Evolutionary conservation across 441 rosid species (phyloP).

Genomic region (Pelargonium cotyledonis): DNA sequence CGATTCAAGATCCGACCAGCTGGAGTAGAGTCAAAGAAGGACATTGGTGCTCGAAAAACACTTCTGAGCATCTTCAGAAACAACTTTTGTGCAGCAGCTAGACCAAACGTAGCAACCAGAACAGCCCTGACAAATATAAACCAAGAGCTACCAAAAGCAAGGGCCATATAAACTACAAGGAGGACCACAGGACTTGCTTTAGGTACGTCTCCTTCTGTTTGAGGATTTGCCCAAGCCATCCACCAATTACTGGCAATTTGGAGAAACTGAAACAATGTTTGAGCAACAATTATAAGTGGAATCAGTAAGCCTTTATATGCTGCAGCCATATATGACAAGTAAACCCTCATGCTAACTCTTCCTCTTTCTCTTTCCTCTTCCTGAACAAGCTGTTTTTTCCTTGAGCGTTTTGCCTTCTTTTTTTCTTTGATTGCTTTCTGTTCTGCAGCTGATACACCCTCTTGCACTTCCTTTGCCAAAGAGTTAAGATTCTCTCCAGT

Average conservation of each 20-base stretch:
- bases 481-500: constrained; percentile 52
- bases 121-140: constrained; percentile 95
- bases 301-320: constrained; percentile 89
- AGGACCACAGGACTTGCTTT: constrained; percentile 80
- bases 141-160: constrained; percentile 98
- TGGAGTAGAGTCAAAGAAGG: constrained; percentile 99
- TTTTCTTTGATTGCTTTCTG: constrained; percentile 86
- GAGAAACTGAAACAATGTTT: constrained; percentile 85
- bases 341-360: constrained; percentile 92
- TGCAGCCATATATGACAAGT: constrained; percentile 95
- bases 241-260: constrained; percentile 99
- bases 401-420: constrained; percentile 79
- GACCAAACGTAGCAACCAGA: constrained; percentile 96
- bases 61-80: constrained; percentile 90
- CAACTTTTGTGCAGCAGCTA: constrained; percentile 94
- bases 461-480: constrained; percentile 84
- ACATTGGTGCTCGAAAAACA: constrained; percentile 95
- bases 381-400: constrained; percentile 94
- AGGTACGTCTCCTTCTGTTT: constrained; percentile 83
- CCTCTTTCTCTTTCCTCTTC: constrained; percentile 99
- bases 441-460: constrained; percentile 65
- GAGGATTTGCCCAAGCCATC: constrained; percentile 99
- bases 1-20: constrained; percentile 97
- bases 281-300: constrained; percentile 87
- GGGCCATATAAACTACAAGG: constrained; percentile 82